Evolutionary conservation across 306 rosid species (phyloP), one percentile per base, ranked within the genome.

Genomic region (Trifolium repens): DNA sequence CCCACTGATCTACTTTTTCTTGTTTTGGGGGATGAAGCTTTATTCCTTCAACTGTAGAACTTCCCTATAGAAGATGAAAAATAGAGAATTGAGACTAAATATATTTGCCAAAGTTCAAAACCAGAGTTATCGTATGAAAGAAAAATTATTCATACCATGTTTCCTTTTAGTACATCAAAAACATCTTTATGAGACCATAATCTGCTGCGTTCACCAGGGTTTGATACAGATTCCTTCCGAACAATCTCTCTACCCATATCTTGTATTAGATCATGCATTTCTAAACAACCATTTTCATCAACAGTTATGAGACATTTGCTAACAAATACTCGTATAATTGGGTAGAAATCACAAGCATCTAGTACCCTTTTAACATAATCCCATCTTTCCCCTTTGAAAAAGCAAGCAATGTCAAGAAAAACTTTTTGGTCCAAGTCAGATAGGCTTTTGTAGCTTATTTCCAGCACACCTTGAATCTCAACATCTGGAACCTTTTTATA

Each of bases 1-100:
- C 40, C 75, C 69, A 57, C 14, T 7, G 3, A 14, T 7, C 1
- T 10, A 57, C 46, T n/a, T 44, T 16, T 79, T 57, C 70, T 5
- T 57, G 22, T 8, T 15, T 35, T 1, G 70, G 70, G 44, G 70
- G 78, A 44, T 79, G 22, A 79, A 79, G 74, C 69, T 57, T 57
- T 44, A 79, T 73, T 35, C 79, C 83, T 79, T 79, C 65, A 67
- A 73, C 17, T 22, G 0, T 22, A 10, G 2, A 1, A 10, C 69
- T 58, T 80, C 58, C 26, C 58, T 52, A 2, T 16, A 8, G 9
- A 50, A 50, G 6, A n/a, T 50, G 5, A 52, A 52, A 52, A 52
- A 52, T 16, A 53, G 0, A 10, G 13, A 9, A 10, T 43, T 10
- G 10, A 43, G 5, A 43, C 5, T 9, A 43, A 43, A 47, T 17